Evolutionary conservation across 2,329 filamentous ascomycete species (phyloP).

Genomic region (Decorospora gaudefroyi): DNA sequence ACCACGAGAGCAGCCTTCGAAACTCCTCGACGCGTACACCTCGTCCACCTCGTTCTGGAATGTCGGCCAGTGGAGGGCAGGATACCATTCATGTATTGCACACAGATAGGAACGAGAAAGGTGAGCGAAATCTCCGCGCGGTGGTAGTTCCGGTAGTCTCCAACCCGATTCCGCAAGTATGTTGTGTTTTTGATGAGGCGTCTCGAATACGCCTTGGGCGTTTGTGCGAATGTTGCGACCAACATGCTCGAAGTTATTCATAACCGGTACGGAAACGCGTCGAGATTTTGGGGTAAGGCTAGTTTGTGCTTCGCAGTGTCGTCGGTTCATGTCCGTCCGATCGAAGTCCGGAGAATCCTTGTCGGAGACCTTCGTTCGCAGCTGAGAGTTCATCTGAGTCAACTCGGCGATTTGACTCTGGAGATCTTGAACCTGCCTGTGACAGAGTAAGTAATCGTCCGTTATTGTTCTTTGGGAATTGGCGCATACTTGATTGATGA

Average conservation of each 20-base stretch:
- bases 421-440: conserved; percentile 88
- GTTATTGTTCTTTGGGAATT: background rate
- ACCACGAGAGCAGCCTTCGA: conserved; percentile 65
- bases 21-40: conserved; percentile 69
- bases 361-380: conserved; percentile 67
- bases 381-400: conserved; percentile 75
- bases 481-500: conserved; percentile 86
- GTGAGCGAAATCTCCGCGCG: conserved; percentile 69
- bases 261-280: conserved; percentile 62
- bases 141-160: conserved; percentile 68
- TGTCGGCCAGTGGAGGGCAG: conserved; percentile 84
- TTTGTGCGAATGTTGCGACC: conserved; percentile 73
- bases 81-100: conserved; percentile 78
- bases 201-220: conserved; percentile 78
- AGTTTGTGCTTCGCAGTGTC: conserved; percentile 47
- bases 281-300: conserved; percentile 22
- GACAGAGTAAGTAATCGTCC: conserved; percentile 14
- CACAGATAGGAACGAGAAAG: conserved; percentile 76
- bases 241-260: conserved; percentile 72
- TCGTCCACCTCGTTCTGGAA: conserved; percentile 77
- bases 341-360: conserved; percentile 54
- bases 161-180: conserved; percentile 52
- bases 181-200: conserved; percentile 64
- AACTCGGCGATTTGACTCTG: conserved; percentile 86
- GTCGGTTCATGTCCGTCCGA: conserved; percentile 46